Percentiles rank a stretch among this genome's conserved stretches.
Evolutionary conservation across 768 basidiomycete species (phyloP).

Genomic region (Mycena filopes): DNA sequence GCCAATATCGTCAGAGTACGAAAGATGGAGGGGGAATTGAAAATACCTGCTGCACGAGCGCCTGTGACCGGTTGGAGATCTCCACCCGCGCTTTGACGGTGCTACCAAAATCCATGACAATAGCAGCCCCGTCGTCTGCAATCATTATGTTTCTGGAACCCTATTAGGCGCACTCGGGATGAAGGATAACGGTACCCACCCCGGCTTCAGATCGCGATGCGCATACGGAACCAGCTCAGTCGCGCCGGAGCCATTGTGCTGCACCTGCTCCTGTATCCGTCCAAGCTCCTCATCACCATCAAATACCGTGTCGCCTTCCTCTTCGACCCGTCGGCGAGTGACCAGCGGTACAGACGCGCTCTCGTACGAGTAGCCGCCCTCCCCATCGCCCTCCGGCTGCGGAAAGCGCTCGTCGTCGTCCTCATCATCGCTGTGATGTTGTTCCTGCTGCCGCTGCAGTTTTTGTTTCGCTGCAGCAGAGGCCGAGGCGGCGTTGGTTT

Average conservation of each 20-base stretch:
- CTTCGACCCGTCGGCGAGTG: conserved; percentile 59
- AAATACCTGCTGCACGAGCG: conserved; percentile 85
- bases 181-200: conserved; percentile 59
- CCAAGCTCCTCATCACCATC: conserved; percentile 82
- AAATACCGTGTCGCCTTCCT: conserved; percentile 74
- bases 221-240: conserved; percentile 88
- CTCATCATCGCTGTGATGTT: conserved; percentile 53
- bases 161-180: not conserved
- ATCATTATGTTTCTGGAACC: conserved; percentile 91
- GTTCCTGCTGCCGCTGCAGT: conserved; percentile 18
- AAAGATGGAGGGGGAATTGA: not conserved
- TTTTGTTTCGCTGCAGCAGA: conserved; percentile 11
- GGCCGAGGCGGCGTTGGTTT: conserved; percentile 31
- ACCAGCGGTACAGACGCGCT: conserved; percentile 68
- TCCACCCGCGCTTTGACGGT: conserved; percentile 85
- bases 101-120: conserved; percentile 99
- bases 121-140: conserved; percentile 89
- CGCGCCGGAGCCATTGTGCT: conserved; percentile 47
- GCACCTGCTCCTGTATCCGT: conserved; percentile 52
- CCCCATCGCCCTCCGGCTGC: conserved; percentile 78
- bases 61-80: conserved; percentile 86
- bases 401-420: conserved; percentile 80
- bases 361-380: conserved; percentile 80
- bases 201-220: conserved; percentile 96
- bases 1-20: conserved; percentile 12